Evolutionary conservation across 805 yeast genomes (phyloP).

Genomic region (Yarrowia hollandica): DNA sequence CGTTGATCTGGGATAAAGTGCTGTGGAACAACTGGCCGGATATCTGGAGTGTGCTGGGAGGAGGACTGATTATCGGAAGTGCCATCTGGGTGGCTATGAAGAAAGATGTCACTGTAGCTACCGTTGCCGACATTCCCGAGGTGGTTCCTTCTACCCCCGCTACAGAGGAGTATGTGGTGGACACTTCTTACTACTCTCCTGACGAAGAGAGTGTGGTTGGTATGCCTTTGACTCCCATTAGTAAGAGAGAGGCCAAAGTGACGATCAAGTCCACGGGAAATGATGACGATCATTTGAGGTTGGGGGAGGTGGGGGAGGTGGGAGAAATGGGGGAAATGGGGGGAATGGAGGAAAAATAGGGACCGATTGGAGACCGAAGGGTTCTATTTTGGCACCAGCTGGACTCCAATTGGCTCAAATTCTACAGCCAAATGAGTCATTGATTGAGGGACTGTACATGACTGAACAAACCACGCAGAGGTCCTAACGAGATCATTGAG

Average conservation of each 20-base stretch:
- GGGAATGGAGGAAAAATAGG: neutral
- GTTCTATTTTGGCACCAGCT: no score
- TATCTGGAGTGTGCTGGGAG: conserved; percentile 66
- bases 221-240: conserved; percentile 2
- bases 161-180: neutral
- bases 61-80: conserved; percentile 61
- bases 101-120: conserved; percentile 5
- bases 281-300: neutral
- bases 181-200: neutral
- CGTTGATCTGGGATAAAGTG: conserved; percentile 69
- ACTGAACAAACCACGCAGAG: no score
- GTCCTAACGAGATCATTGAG: no score
- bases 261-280: neutral
- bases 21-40: conserved; percentile 77
- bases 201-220: neutral
- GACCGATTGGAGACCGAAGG: no score
- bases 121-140: neutral
- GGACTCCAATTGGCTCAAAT: no score
- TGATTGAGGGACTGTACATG: no score
- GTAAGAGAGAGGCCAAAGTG: neutral
- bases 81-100: conserved; percentile 52
- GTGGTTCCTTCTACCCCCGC: neutral
- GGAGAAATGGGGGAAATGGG: neutral
- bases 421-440: no score
- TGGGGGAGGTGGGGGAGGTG: neutral